Base-by-base conservation (phyloP, 805 yeast genomes). In the Starmerella sp. region DNA sequence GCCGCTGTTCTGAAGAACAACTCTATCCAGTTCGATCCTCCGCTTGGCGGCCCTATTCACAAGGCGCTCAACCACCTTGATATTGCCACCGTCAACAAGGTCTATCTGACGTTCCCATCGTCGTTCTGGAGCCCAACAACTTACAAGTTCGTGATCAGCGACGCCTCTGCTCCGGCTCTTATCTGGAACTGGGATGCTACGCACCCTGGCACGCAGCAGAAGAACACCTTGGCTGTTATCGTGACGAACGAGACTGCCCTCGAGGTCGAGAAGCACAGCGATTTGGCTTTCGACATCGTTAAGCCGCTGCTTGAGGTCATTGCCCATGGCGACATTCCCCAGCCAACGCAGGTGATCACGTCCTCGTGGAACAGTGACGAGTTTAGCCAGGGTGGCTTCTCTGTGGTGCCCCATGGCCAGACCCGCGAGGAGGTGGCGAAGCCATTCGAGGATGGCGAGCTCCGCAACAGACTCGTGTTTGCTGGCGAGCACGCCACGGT, bases 401-500 rank as follows among this genome's bases (percentile, higher is more conserved):
- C 85, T 14, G 84, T 88, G 0, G 77, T 86, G 54, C 67, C 72
- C 38, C 80, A 83, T 0, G 82, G 81, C 7, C 85, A 84, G 66
- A 87, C 83, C 62, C 87, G 95, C 0, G 71, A 78, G 9, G 83
- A 78, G 52, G 66, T 80, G 15, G 77, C 84, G 0, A 65, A 80
- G n/a, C 83, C 81, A 15, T 72, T 86, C 53, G 73, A 76, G 17
- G 75, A 76, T 31, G 85, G 86, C 0, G 78, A 74, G 29, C 74
- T 75, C 13, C 62, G 61, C 28, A 52, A 52, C 51, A 41, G 58
- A 5, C 69, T 87, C 3, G 71, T 90, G 48, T 87, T 88, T 73
- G 95, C 95, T 0, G 96, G 96, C 8, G 96, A 88, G 66, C 95
- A 87, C 65, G 83, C 95, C 0, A 78, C 82, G 28, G 69, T 80